These are phyloP conservation scores for Rhodamnia argentea DNA, from an alignment of 345 rosid species.

Conservation along the genomic window DNA sequence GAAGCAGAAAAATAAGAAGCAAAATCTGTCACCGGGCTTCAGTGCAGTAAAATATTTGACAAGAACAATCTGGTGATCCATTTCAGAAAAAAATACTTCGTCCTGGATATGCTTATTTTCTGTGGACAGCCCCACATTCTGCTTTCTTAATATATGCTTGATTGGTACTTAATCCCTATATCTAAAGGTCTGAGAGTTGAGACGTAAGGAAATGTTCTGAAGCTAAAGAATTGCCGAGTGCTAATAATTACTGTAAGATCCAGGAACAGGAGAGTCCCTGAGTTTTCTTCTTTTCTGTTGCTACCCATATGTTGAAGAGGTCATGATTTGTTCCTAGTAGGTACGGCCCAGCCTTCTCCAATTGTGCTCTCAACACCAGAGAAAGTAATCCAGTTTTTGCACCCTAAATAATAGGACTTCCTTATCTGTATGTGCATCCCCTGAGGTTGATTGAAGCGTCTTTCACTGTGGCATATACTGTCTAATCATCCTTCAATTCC, in stretches of 20 bases:
- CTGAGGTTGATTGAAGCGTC: background rate
- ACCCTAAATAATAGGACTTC: background rate
- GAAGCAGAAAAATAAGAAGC: background rate
- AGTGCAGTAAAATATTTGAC: background rate
- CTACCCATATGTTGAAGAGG: background rate
- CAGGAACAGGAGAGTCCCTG: background rate
- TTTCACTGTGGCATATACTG: background rate
- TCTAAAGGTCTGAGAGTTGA: background rate
- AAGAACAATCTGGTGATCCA: background rate
- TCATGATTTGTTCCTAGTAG: background rate
- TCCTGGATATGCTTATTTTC: background rate
- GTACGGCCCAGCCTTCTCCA: background rate
- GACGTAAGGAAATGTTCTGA: background rate
- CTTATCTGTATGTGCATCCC: background rate
- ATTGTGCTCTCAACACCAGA: background rate
- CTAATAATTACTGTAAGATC: background rate
- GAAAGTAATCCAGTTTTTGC: background rate
- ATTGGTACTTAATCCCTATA: background rate
- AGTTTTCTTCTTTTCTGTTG: background rate
- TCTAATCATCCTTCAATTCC: no score
- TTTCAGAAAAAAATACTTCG: background rate
- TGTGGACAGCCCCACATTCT: background rate
- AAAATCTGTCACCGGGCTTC: background rate
- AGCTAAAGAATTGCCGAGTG: background rate
- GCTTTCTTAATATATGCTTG: background rate